Conservation (phyloP, 73 alveolate species). For the Paramecium biaurelia region DNA sequence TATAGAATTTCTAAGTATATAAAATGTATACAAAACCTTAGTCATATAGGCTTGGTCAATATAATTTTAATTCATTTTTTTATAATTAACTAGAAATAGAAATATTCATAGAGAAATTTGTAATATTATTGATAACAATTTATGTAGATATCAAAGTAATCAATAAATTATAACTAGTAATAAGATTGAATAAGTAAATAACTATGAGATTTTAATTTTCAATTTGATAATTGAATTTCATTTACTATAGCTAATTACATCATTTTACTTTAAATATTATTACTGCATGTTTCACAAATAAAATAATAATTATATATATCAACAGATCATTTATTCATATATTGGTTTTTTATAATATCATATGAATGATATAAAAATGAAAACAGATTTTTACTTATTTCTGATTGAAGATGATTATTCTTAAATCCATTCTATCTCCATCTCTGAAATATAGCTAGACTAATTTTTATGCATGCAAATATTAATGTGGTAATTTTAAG, state of each 20-base stretch:
- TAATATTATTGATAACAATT: not conserved
- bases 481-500: not conserved
- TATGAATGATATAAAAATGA: not conserved
- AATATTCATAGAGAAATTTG: not conserved
- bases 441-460: not conserved
- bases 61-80: conserved; percentile 3
- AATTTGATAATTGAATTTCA: not conserved
- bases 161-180: not conserved
- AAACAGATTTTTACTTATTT: not conserved
- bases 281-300: not conserved
- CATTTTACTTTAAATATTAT: not conserved
- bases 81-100: not conserved
- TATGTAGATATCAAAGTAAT: not conserved
- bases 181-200: not conserved
- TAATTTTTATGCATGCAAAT: not conserved
- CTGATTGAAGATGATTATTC: not conserved
- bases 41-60: not conserved
- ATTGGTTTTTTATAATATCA: not conserved
- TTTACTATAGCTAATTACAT: not conserved
- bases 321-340: not conserved
- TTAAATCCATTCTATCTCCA: not conserved
- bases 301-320: not conserved
- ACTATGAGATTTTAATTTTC: not conserved
- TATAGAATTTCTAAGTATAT: not conserved
- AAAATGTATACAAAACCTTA: not conserved